phyloP scores from a whole-genome alignment of 1,139 yeast genomes.

The Yamadazyma buinensis region DNA sequence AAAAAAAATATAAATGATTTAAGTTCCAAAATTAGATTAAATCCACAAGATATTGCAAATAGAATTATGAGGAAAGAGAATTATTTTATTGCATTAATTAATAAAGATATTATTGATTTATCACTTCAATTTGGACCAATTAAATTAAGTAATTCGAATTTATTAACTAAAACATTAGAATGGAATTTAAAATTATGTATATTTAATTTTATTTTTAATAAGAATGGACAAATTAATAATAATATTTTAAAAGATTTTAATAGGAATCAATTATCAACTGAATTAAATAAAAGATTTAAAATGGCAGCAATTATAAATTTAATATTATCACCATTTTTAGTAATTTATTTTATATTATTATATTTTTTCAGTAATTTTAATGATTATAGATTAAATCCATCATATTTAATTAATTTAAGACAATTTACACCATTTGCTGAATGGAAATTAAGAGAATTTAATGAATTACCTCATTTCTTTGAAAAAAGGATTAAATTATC shows the following conservation, averaged over 20 bases:
- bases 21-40: conserved; percentile 69
- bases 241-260: conserved; percentile 69
- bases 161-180: conserved; percentile 82
- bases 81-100: conserved; percentile 84
- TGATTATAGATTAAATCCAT: conserved; percentile 87
- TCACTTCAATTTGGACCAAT: conserved; percentile 26
- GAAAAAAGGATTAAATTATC: conserved; percentile 74
- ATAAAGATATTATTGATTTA: conserved; percentile 70
- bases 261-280: conserved; percentile 62
- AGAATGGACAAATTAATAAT: conserved; percentile 79
- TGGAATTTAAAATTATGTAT: conserved; percentile 92
- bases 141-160: conserved; percentile 31
- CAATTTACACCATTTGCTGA: conserved; percentile 93
- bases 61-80: conserved; percentile 94
- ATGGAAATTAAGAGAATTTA: conserved; percentile 92
- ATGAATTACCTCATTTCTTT: conserved; percentile 87
- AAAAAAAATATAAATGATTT: conserved; percentile 47
- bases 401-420: conserved; percentile 70
- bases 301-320: conserved; percentile 86
- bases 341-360: conserved; percentile 72
- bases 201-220: conserved; percentile 80
- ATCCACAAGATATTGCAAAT: conserved; percentile 93
- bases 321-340: conserved; percentile 79
- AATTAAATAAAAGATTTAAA: conserved; percentile 72
- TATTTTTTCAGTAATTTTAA: conserved; percentile 90